Conservation (phyloP, 441 rosid species). For the Gossypium davidsonii region DNA sequence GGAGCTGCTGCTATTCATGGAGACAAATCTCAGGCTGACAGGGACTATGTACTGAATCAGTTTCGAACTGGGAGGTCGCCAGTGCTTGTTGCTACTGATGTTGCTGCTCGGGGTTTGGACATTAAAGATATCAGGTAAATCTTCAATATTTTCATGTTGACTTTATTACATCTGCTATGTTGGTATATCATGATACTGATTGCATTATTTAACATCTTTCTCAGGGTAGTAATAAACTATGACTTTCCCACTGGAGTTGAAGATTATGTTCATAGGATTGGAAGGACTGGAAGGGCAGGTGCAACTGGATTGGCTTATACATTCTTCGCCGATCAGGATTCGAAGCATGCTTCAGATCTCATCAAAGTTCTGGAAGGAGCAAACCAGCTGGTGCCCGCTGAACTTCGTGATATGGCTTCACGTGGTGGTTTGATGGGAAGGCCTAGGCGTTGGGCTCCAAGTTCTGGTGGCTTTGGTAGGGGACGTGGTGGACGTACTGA, state of each 20-base stretch:
- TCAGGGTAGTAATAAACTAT: constrained; percentile 86
- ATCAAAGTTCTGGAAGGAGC: constrained; percentile 92
- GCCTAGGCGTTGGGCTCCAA: constrained; percentile 66
- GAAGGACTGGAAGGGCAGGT: constrained; percentile 98
- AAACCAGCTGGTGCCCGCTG: constrained; percentile 75
- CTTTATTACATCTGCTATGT: not conserved
- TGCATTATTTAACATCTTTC: constrained; percentile 10
- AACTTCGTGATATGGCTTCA: constrained; percentile 78
- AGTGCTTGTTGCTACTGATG: constrained; percentile 97
- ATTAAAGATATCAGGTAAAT: constrained; percentile 81
- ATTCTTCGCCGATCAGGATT: constrained; percentile 85
- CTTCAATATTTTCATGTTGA: not conserved
- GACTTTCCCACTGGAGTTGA: constrained; percentile 97
- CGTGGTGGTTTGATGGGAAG: constrained; percentile 71
- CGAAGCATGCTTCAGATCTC: constrained; percentile 83
- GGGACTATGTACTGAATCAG: constrained; percentile 80
- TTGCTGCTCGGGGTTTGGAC: constrained; percentile 97
- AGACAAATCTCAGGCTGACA: constrained; percentile 94
- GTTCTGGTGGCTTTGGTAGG: constrained; percentile 39
- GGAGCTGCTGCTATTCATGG: constrained; percentile 99
- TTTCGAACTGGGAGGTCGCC: constrained; percentile 92
- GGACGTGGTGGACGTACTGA: constrained; percentile 49
- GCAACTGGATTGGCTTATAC: constrained; percentile 88
- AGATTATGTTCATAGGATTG: constrained; percentile 97
- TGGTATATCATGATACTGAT: not conserved